Evolutionary conservation across 768 basidiomycete species (phyloP).

Genomic region (Leccinum subgranulosum): DNA sequence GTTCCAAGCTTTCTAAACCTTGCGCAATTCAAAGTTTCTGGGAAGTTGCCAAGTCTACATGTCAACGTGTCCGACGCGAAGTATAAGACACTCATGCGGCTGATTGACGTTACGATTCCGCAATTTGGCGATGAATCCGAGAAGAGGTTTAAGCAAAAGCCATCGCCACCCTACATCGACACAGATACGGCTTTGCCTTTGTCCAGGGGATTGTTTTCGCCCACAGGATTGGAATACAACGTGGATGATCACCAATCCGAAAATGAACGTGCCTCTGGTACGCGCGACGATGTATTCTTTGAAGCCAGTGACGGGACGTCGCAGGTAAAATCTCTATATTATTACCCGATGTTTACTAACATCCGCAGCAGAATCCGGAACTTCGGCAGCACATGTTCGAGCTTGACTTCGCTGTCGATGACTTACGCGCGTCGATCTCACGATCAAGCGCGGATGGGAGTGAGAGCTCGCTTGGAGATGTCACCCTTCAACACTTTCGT

Average conservation of each 20-base stretch:
- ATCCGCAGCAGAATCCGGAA: conserved; percentile 28
- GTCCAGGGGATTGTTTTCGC: conserved; percentile 53
- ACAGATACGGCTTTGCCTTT: conserved; percentile 44
- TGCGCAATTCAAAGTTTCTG: conserved; percentile 86
- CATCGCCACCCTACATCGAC: conserved; percentile 19
- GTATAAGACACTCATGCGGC: conserved; percentile 87
- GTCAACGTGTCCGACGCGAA: conserved; percentile 90
- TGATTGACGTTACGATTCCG: conserved; percentile 89
- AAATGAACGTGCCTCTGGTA: conserved; percentile 36
- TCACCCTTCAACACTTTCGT: conserved; percentile 75
- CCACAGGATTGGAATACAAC: conserved; percentile 61
- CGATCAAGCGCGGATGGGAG: conserved; percentile 57
- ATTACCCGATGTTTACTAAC: conserved; percentile 1
- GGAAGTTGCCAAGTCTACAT: conserved; percentile 81
- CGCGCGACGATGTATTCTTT: conserved; percentile 60
- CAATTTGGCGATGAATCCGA: conserved; percentile 57
- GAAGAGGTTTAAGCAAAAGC: conserved; percentile 17
- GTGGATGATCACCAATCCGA: conserved; percentile 57
- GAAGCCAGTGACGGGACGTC: conserved; percentile 64
- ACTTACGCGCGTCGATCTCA: conserved; percentile 73
- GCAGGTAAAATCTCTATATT: conserved; percentile 39
- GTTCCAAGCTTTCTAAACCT: conserved; percentile 79
- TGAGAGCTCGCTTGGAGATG: conserved; percentile 76
- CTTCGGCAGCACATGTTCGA: conserved; percentile 68
- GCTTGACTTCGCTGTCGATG: conserved; percentile 83